These are phyloP conservation scores for Aspergillus viridinutans DNA, from an alignment of 2,329 filamentous ascomycete species.

Conservation along the genomic window DNA sequence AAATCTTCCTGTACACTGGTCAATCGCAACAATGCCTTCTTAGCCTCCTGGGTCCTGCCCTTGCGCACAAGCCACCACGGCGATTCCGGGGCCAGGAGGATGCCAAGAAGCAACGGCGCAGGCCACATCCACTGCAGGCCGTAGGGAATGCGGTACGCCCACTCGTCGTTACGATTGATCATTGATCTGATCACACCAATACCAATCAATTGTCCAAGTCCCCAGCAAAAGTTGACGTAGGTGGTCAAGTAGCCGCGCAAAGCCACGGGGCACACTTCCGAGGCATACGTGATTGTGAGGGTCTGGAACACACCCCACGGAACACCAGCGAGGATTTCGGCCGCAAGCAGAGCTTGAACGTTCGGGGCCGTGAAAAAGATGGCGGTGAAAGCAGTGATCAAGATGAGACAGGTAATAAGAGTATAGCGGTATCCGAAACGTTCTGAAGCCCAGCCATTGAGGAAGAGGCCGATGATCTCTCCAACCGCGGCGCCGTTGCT, in stretches of 20 bases:
- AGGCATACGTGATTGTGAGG: conserved; percentile 45
- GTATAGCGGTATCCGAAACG: conserved; percentile 51
- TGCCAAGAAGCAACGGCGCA: conserved; percentile 45
- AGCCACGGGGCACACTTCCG: conserved; percentile 45
- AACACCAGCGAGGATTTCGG: conserved; percentile 49
- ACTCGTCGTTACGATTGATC: conserved; percentile 44
- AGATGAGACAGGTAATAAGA: conserved; percentile 44
- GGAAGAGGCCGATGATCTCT: conserved; percentile 49
- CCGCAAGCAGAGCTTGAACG: conserved; percentile 46
- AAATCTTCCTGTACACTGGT: conserved; percentile 56
- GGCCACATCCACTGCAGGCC: conserved; percentile 54
- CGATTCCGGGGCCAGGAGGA: conserved; percentile 48
- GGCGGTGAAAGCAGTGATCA: conserved; percentile 46
- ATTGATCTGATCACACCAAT: conserved; percentile 49
- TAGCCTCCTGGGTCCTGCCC: conserved; percentile 45
- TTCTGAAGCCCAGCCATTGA: conserved; percentile 50
- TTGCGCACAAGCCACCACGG: conserved; percentile 51
- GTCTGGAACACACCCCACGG: conserved; percentile 53
- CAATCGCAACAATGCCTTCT: conserved; percentile 41
- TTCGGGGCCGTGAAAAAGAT: conserved; percentile 51
- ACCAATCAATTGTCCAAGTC: conserved; percentile 49
- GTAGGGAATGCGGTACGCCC: conserved; percentile 52
- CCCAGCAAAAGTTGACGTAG: conserved; percentile 47
- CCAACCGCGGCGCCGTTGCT: conserved; percentile 42
- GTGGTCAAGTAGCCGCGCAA: conserved; percentile 45